Evolutionary conservation across 176 grass and related monocot species (phyloP).

Genomic region (Carex kokanica): DNA sequence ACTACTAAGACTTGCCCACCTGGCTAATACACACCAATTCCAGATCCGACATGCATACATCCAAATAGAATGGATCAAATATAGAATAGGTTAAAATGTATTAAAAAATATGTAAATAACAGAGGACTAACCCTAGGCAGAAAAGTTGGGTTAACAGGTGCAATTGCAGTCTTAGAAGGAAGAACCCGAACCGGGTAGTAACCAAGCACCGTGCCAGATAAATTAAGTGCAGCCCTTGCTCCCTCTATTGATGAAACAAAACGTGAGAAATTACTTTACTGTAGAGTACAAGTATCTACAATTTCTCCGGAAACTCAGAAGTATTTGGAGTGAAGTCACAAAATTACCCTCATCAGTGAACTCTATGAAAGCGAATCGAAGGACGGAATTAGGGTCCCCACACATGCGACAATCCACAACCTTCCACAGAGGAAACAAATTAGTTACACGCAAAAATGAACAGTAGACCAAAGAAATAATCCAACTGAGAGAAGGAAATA

Average conservation of each 20-base stretch:
- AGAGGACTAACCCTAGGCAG: slow-evolving; percentile 66
- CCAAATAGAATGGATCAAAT: background rate
- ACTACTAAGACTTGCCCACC: slow-evolving; percentile 19
- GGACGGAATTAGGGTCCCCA: slow-evolving; percentile 96
- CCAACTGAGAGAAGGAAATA: slow-evolving; percentile 9
- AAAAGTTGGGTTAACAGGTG: slow-evolving; percentile 92
- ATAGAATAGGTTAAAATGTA: background rate
- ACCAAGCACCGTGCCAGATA: slow-evolving; percentile 93
- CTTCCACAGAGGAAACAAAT: slow-evolving; percentile 35
- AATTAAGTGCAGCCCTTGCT: slow-evolving; percentile 74
- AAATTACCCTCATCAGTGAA: slow-evolving; percentile 96
- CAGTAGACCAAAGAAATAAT: background rate
- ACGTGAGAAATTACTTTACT: background rate
- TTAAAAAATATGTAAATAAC: background rate
- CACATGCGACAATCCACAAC: slow-evolving; percentile 99
- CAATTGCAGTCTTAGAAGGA: slow-evolving; percentile 98
- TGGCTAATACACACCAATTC: background rate
- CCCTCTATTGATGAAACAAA: slow-evolving; percentile 47
- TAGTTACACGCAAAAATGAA: slow-evolving; percentile 11
- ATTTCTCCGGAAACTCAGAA: background rate
- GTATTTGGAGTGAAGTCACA: background rate
- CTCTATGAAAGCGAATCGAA: slow-evolving; percentile 99
- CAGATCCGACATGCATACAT: background rate
- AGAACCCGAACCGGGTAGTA: slow-evolving; percentile 96
- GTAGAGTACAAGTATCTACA: background rate